Conservation (phyloP, 768 basidiomycete species). For the Tricholoma bakamatsutake region DNA sequence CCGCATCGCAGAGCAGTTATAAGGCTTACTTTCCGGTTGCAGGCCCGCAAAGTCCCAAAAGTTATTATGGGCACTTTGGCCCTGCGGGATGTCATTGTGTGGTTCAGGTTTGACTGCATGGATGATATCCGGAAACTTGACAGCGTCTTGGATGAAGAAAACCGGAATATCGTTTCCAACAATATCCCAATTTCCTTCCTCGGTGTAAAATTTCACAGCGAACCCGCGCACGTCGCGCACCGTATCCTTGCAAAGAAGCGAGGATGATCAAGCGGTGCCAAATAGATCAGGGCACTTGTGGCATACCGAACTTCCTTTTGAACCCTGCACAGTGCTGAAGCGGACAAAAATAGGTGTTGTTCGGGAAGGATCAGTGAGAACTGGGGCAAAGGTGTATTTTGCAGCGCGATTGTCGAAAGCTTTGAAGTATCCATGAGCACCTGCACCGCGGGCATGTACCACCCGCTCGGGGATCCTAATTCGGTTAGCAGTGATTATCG, state of each 20-base stretch:
- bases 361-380: constrained; percentile 67
- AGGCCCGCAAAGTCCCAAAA: constrained; percentile 83
- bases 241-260: constrained; percentile 39
- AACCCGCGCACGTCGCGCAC: constrained; percentile 87
- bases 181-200: constrained; percentile 63
- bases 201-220: constrained; percentile 46
- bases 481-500: no score
- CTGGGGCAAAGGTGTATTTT: constrained; percentile 64
- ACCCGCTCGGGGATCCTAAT: constrained; percentile 71
- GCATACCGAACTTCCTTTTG: constrained; percentile 74
- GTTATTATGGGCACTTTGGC: constrained; percentile 72
- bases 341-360: constrained; percentile 76
- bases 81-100: constrained; percentile 71
- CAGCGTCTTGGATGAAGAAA: constrained; percentile 76
- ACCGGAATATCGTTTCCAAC: constrained; percentile 83
- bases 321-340: constrained; percentile 83
- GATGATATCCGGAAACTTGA: constrained; percentile 83
- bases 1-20: neutral
- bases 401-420: constrained; percentile 61
- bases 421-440: constrained; percentile 81
- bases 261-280: neutral
- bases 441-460: constrained; percentile 66
- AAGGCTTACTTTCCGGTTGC: constrained; percentile 51
- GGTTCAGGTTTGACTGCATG: constrained; percentile 87
- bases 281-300: neutral